A percentile compares a stretch with the other conserved stretches of the same genome.
Conservation (phyloP, 2,329 filamentous ascomycete genomes). For the Fusarium sp. region DNA sequence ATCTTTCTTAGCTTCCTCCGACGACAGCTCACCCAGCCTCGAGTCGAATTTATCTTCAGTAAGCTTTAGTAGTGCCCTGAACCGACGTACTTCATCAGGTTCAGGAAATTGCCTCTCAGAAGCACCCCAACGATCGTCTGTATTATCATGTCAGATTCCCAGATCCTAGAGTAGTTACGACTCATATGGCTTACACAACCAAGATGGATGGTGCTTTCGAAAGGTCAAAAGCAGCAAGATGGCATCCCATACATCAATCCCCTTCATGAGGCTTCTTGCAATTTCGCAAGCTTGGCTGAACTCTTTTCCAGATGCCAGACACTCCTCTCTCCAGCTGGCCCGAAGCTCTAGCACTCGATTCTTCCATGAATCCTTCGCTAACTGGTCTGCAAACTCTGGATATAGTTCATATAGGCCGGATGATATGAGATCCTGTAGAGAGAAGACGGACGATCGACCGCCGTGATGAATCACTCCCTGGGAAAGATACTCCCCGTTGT, state of each 20-base stretch:
- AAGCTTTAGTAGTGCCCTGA: background rate
- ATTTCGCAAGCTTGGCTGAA: background rate
- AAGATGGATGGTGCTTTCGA: background rate
- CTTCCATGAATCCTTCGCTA: rapidly evolving
- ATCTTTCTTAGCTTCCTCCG: background rate
- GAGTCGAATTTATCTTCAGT: background rate
- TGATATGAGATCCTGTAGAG: rapidly evolving
- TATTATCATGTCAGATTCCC: no score
- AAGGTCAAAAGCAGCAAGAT: background rate
- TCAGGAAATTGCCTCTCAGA: background rate
- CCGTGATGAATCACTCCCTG: background rate
- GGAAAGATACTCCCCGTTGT: background rate
- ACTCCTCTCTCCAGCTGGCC: rapidly evolving
- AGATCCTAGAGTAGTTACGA: no score
- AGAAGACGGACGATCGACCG: background rate
- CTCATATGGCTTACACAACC: no score
- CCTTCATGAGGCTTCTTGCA: no score
- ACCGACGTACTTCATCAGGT: background rate
- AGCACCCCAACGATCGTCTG: no score
- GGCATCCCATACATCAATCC: background rate
- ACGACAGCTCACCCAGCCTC: rapidly evolving
- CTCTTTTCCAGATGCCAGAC: rapidly evolving
- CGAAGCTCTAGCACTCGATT: background rate
- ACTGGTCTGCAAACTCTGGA: background rate
- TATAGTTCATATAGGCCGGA: background rate